phyloP scores from a whole-genome alignment of 2,329 filamentous ascomycete genomes.

The Alternaria angustiovoidea region DNA sequence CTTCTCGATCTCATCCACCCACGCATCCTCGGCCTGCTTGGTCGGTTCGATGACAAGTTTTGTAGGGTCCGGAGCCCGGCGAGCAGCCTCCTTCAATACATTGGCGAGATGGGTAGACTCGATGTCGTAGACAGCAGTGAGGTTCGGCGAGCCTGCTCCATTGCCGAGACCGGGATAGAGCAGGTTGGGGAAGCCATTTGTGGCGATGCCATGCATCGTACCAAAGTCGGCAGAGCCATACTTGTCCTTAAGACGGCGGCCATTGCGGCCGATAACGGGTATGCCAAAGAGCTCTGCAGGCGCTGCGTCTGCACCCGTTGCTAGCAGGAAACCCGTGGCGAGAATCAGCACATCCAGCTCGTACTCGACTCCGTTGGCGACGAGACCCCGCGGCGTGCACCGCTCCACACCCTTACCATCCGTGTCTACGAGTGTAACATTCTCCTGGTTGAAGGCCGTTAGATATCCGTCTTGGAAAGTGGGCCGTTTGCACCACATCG shows the following conservation, averaged over 20 bases:
- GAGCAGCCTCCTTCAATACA: conserved; percentile 5
- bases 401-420: conserved; percentile 60
- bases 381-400: conserved; percentile 57
- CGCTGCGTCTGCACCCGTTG: conserved; percentile 10
- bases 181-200: conserved; percentile 29
- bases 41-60: conserved; percentile 11
- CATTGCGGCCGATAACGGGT: conserved; percentile 54
- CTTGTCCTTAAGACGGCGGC: conserved; percentile 54
- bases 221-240: conserved; percentile 52
- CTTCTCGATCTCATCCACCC: conserved; percentile 7
- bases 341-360: conserved; percentile 56
- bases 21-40: conserved; percentile 16
- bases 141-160: not conserved
- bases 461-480: conserved; percentile 68
- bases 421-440: conserved; percentile 68
- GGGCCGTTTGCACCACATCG: conserved; percentile 68
- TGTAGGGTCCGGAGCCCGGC: not conserved
- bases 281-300: conserved; percentile 39
- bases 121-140: conserved; percentile 8
- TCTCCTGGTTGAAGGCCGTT: conserved; percentile 63
- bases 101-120: conserved; percentile 3
- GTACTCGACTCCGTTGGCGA: conserved; percentile 58
- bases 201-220: conserved; percentile 53
- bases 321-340: conserved; percentile 54
- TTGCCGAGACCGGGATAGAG: conserved; percentile 12